phyloP scores from a whole-genome alignment of 2,329 filamentous ascomycete genomes.

The Diaporthe sp. region DNA sequence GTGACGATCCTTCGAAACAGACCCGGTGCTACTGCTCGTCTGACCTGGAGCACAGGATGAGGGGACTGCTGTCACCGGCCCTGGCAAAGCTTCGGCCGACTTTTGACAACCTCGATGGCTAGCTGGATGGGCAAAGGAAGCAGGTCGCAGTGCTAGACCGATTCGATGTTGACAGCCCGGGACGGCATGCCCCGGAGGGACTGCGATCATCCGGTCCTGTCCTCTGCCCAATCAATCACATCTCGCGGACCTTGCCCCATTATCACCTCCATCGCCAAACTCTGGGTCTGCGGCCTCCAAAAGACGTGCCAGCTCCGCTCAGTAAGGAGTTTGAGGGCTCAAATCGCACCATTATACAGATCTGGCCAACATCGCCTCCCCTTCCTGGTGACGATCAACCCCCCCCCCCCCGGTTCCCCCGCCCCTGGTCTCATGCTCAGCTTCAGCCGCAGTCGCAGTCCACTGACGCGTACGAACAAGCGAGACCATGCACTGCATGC shows the following conservation, averaged over 20 bases:
- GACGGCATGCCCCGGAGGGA: neutral
- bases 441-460: conserved; percentile 26
- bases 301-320: neutral
- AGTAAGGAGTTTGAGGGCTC: neutral
- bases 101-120: conserved; percentile 11
- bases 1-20: conserved; percentile 24
- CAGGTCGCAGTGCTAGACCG: conserved; percentile 8
- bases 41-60: neutral
- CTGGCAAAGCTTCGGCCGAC: conserved; percentile 5
- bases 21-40: conserved; percentile 13
- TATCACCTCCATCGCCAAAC: neutral
- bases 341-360: neutral
- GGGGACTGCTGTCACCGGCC: neutral
- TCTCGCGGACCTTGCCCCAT: neutral
- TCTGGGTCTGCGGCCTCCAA: conserved; percentile 7
- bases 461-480: conserved; percentile 12
- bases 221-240: neutral
- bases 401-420: neutral
- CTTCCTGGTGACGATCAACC: neutral
- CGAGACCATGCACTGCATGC: neutral
- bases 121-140: neutral
- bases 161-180: conserved; percentile 9
- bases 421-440: neutral
- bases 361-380: neutral
- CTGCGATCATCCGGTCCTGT: neutral